A percentile compares a stretch with the other conserved stretches of the same genome.
These are phyloP conservation scores for Polyplosphaeria fusca DNA, from an alignment of 495 filamentous ascomycete species.

Conservation along the genomic window DNA sequence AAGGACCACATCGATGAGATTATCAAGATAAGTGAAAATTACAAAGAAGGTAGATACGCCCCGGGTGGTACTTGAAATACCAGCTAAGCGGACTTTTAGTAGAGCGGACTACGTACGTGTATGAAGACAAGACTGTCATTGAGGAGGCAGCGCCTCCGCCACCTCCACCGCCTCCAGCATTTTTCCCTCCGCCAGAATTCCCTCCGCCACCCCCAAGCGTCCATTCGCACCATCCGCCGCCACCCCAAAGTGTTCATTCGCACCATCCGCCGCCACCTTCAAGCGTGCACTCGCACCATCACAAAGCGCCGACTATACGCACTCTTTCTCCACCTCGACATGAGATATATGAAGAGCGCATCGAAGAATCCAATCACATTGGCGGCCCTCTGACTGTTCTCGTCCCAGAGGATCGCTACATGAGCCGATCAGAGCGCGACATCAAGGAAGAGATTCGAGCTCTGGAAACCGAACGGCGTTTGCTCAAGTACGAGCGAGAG, in stretches of 20 bases:
- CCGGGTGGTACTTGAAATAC: too few species aligned
- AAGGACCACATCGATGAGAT: conserved; percentile 89
- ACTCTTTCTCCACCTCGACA: conserved; percentile 32
- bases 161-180: conserved; percentile 41
- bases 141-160: conserved; percentile 35
- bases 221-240: conserved; percentile 33
- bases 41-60: conserved; percentile 54
- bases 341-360: conserved; percentile 44
- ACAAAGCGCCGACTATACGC: conserved; percentile 32
- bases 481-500: conserved; percentile 44
- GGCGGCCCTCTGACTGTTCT: conserved; percentile 47
- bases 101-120: conserved; percentile 40
- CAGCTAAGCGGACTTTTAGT: not conserved
- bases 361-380: conserved; percentile 48
- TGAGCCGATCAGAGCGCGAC: conserved; percentile 48
- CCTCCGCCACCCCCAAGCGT: conserved; percentile 18
- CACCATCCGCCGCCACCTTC: conserved; percentile 37
- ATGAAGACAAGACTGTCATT: conserved; percentile 35
- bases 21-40: conserved; percentile 67
- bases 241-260: conserved; percentile 28
- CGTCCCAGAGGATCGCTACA: conserved; percentile 38
- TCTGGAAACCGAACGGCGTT: conserved; percentile 53
- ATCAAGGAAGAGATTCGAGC: conserved; percentile 57
- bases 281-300: conserved; percentile 22
- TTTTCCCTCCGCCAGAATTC: conserved; percentile 41